Base-by-base conservation (phyloP, 1,284 basidiomycete species). In the Hypsizygus ulmarius region DNA sequence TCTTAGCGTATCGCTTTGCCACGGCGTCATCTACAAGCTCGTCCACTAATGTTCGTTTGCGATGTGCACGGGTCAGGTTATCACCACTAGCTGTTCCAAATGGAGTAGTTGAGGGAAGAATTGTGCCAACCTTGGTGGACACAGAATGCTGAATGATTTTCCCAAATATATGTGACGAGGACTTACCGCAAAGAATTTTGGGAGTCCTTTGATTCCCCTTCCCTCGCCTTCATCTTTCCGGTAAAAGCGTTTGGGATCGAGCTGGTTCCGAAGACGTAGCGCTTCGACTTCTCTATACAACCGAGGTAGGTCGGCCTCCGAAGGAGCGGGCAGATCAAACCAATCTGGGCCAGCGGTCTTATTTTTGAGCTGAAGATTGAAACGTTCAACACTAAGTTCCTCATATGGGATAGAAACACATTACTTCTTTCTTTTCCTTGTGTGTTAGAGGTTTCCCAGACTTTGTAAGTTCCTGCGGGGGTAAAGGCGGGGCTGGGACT, bases 241-340 rank as follows among this genome's bases (percentile, higher is more conserved):
- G 73, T 97, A 95, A 74, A 98, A 98, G 28, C 94, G 78, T 68
- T 98, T 99, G 5, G 96, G 95, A 63, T 99, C 96, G 29, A 99
- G 78, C 48, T 94, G 88, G 64, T 96, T 96, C 39, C 90, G 84
- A 43, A 99, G 73, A 16, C 93, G 83, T 43, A 98, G 74, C 1
- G 96, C 93, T 66, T 97, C 93, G 29, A 97, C 90, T 71, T 99
- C 95, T 48, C 90, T 84, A 61, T 93, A 78, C 55, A 98, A 77
- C 49, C 88, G 81, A 28, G 92, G 90, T 5, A 94, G 73, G 51
- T 93, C 83, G 7, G 88, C 81, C 48, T 87, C 84, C 15, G 84
- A 71, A 16, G 93, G 90, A 5, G 91, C 82, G 25, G 96, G 94
- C 50, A 98, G 78, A 59, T 96, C 88, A 60, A 93, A 94, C 95